phyloP scores from a whole-genome alignment of 306 rosid genomes.

The Trichosanthes cucumerina region DNA sequence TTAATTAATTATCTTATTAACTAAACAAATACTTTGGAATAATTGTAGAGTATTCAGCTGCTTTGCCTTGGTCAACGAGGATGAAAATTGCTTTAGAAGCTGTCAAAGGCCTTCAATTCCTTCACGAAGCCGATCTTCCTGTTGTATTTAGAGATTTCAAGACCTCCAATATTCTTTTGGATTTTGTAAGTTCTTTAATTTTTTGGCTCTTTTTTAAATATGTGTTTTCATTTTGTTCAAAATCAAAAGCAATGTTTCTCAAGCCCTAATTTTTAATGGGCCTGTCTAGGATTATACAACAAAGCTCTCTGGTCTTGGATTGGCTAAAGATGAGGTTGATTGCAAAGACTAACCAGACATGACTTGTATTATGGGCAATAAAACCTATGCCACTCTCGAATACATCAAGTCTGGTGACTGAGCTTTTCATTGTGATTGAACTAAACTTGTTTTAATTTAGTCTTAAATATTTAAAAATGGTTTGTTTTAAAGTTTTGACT shows the following conservation, averaged over 20 bases:
- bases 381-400: slow-evolving; percentile 80
- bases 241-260: not conserved
- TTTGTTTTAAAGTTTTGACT: not conserved
- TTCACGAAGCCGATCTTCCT: slow-evolving; percentile 68
- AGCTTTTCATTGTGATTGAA: no score
- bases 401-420: slow-evolving; percentile 52
- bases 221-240: not conserved
- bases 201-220: not conserved
- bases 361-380: slow-evolving; percentile 59
- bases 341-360: slow-evolving; percentile 55
- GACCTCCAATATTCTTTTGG: slow-evolving; percentile 65
- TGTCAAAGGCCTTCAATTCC: slow-evolving; percentile 76
- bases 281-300: slow-evolving; percentile 47
- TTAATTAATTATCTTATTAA: not conserved
- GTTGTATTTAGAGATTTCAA: slow-evolving; percentile 79
- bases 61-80: slow-evolving; percentile 92
- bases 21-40: not conserved
- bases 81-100: slow-evolving; percentile 77
- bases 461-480: no score
- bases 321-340: slow-evolving; percentile 72
- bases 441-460: not conserved
- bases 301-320: slow-evolving; percentile 65
- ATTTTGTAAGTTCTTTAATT: slow-evolving; percentile 37
- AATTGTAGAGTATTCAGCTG: slow-evolving; percentile 54
- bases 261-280: not conserved